Evolutionary conservation across 306 rosid genomes (phyloP).

Genomic region (Clitoria ternatea): DNA sequence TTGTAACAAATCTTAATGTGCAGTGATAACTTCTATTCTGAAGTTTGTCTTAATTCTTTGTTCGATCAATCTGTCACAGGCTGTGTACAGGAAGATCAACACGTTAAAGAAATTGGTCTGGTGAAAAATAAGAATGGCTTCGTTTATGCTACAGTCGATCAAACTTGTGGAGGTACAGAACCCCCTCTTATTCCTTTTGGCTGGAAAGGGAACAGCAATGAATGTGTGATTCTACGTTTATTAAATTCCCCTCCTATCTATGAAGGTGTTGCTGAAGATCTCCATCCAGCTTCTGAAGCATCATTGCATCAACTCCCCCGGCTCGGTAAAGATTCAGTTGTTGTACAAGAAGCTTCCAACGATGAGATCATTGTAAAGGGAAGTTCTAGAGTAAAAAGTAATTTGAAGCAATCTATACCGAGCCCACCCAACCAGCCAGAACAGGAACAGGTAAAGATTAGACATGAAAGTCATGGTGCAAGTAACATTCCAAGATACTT

Average conservation of each 20-base stretch:
- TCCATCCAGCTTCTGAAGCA: conserved; percentile 31
- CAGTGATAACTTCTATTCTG: not conserved
- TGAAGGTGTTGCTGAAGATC: conserved; percentile 42
- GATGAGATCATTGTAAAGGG: conserved; percentile 38
- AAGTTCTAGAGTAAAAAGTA: conserved; percentile 30
- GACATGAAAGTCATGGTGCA: conserved; percentile 44
- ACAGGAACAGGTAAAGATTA: conserved; percentile 38
- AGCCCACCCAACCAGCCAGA: conserved; percentile 36
- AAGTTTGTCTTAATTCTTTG: conserved; percentile 24
- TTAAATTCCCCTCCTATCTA: conserved; percentile 32
- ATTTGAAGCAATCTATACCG: conserved; percentile 24
- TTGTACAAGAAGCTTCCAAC: conserved; percentile 33
- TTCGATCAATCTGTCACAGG: conserved; percentile 45
- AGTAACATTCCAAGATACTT: conserved; percentile 58
- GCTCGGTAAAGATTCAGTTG: conserved; percentile 31
- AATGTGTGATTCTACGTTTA: conserved; percentile 36
- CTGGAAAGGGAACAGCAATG: conserved; percentile 29
- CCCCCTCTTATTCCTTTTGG: conserved; percentile 39
- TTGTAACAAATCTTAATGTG: not conserved
- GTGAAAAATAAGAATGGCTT: conserved; percentile 28
- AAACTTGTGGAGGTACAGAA: conserved; percentile 37
- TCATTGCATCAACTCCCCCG: conserved; percentile 34
- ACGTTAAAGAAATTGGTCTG: conserved; percentile 32
- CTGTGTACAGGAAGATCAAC: conserved; percentile 32
- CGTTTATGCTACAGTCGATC: conserved; percentile 38